phyloP scores from a whole-genome alignment of 495 filamentous ascomycete species.

The Podospora pseudopauciseta region DNA sequence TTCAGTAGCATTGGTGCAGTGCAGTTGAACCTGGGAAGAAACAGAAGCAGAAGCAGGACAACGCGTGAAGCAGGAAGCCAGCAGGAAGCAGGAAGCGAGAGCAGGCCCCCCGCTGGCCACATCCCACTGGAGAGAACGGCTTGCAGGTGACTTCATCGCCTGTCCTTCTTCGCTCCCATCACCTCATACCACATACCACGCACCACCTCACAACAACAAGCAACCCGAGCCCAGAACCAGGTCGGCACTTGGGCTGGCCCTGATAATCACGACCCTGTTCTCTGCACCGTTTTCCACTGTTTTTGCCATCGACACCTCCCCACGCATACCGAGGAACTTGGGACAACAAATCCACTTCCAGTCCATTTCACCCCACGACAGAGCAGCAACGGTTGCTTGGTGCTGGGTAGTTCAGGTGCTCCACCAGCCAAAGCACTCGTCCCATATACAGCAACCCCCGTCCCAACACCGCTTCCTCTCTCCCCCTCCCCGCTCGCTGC shows the following conservation, averaged over 20 bases:
- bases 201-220: conserved; percentile 2
- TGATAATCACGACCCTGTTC: conserved; percentile 27
- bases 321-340: neutral
- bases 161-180: conserved; percentile 17
- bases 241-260: conserved; percentile 33
- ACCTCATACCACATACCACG: conserved; percentile 18
- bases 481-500: conserved; percentile 17
- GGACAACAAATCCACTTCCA: conserved; percentile 6
- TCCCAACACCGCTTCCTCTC: conserved; percentile 11
- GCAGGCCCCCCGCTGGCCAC: conserved; percentile 23
- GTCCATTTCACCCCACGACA: conserved; percentile 7
- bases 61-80: neutral
- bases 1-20: neutral
- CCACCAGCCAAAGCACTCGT: conserved; percentile 19
- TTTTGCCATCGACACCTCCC: neutral
- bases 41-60: neutral
- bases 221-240: conserved; percentile 15
- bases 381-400: conserved; percentile 21
- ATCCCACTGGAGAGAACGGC: conserved; percentile 14
- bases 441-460: conserved; percentile 18
- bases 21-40: neutral
- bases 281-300: neutral
- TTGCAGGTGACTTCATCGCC: conserved; percentile 21
- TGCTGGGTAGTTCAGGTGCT: conserved; percentile 18
- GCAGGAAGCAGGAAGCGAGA: neutral